These are phyloP conservation scores for Leucocoprinus leucothites DNA, from an alignment of 768 basidiomycete species.

Conservation along the genomic window DNA sequence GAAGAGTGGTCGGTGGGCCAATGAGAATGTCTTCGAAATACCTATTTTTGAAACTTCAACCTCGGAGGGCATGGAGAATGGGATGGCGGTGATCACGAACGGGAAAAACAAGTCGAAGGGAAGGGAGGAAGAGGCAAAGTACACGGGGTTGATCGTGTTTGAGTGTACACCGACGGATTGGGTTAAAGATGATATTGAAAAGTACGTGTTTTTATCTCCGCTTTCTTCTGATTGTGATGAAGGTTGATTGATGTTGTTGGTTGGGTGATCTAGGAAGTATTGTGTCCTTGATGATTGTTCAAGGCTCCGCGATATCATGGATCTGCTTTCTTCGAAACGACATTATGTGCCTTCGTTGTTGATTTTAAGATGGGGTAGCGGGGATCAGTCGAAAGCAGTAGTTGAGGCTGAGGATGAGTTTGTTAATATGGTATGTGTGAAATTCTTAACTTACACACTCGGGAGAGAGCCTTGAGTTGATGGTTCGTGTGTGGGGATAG, in stretches of 20 bases:
- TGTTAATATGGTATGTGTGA: constrained; percentile 62
- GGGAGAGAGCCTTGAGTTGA: neutral
- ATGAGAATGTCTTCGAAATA: constrained; percentile 60
- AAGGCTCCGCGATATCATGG: constrained; percentile 62
- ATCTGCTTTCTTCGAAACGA: constrained; percentile 47
- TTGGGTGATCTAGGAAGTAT: constrained; percentile 49
- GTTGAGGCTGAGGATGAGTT: constrained; percentile 47
- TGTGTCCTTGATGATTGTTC: constrained; percentile 69
- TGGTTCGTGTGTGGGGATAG: constrained; percentile 26
- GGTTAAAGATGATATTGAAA: constrained; percentile 63
- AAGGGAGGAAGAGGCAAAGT: constrained; percentile 23
- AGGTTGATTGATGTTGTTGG: constrained; percentile 7
- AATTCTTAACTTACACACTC: constrained; percentile 12
- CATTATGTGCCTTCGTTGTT: constrained; percentile 64
- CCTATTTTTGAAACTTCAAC: constrained; percentile 31
- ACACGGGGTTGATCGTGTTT: constrained; percentile 71
- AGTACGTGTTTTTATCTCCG: constrained; percentile 49
- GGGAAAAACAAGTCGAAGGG: neutral
- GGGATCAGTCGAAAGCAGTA: constrained; percentile 27
- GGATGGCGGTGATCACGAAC: neutral
- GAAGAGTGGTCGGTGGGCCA: constrained; percentile 57
- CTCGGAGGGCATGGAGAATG: neutral
- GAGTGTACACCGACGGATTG: constrained; percentile 68
- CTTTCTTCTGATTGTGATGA: neutral
- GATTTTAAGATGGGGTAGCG: constrained; percentile 54